Base-by-base conservation (phyloP, 1,284 basidiomycete genomes). In the Paramarasmius palmivorus region DNA sequence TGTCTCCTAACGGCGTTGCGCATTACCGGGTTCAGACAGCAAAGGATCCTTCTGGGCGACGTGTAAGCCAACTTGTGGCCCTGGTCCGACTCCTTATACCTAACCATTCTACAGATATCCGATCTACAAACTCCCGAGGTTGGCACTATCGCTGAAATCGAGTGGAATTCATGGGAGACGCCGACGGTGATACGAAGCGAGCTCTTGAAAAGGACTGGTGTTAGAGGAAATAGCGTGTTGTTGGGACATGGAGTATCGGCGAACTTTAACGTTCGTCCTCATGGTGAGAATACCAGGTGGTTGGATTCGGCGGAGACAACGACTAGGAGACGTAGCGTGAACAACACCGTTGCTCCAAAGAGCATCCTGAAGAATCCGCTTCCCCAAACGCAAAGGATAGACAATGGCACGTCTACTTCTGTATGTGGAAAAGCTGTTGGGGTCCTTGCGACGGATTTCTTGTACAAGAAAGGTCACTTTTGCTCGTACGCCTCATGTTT, bases 1-100 rank as follows among this genome's bases (percentile, higher is more conserved):
- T 81, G 23, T 79, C 79, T 15, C 63, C 72, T 20, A 77, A 77
- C 57, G 78, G 79, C 29, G 69, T 74, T 32, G 69, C 73, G 22
- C 76, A 79, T 54, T 82, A 80, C 60, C 69, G 71, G 55, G 68
- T 81, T 54, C 65, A 63, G 19, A 81, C 79, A 17, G 59, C 63
- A 41, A 68, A 72, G 42, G 57, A 60, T 44, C 60, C 56, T 5
- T 54, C 67, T 36, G 64, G 69, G 12, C 66, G 70, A 36, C 61
- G 65, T 32, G 62, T 74, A 10, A 73, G 76, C 19, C 57, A 60
- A 46, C 73, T 81, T 50, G 68, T 68, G 6, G 6, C 29, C 29
- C 12, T 32, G 6, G 12, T 6, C 6, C 29, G 29, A 6, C 12
- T 32, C 29, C 12, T 6, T 12, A 32, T 32, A 6, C 29, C 6